A percentile compares a stretch with the other conserved stretches of the same genome.
phyloP scores from a whole-genome alignment of 1,139 yeast species.

The Yamadazyma kanchanaburiensis region DNA sequence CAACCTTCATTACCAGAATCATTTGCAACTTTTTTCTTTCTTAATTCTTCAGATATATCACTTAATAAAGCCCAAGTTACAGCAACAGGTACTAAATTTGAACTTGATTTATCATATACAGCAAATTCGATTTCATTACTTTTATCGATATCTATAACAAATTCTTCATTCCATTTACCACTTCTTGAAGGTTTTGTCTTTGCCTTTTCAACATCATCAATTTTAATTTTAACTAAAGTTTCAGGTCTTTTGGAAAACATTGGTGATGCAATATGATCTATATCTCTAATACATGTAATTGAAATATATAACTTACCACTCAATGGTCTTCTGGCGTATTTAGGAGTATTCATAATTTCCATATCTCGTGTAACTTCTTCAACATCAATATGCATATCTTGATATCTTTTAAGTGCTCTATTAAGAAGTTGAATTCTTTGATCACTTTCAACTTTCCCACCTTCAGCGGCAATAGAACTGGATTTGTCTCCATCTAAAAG shows the following conservation, averaged over 20 bases:
- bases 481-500: slow-evolving; percentile 88
- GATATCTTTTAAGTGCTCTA: slow-evolving; percentile 81
- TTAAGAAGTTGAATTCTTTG: slow-evolving; percentile 82
- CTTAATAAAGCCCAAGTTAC: slow-evolving; percentile 85
- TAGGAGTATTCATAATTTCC: slow-evolving; percentile 62
- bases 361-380: slow-evolving; percentile 65
- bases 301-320: slow-evolving; percentile 74
- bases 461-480: slow-evolving; percentile 84
- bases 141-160: slow-evolving; percentile 76
- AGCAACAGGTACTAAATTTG: slow-evolving; percentile 79
- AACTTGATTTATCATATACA: slow-evolving; percentile 76
- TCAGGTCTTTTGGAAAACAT: slow-evolving; percentile 76
- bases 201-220: slow-evolving; percentile 83
- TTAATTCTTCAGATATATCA: slow-evolving; percentile 89
- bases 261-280: slow-evolving; percentile 88
- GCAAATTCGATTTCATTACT: slow-evolving; percentile 89
- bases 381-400: slow-evolving; percentile 76
- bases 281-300: slow-evolving; percentile 76
- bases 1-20: slow-evolving; percentile 76
- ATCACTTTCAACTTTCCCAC: slow-evolving; percentile 79
- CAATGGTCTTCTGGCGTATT: slow-evolving; percentile 75
- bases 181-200: slow-evolving; percentile 71
- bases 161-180: slow-evolving; percentile 85
- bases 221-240: slow-evolving; percentile 69
- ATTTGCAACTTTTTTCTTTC: slow-evolving; percentile 82